phyloP scores from a whole-genome alignment of 176 grass and related monocot genomes.

The Lolium rigidum region DNA sequence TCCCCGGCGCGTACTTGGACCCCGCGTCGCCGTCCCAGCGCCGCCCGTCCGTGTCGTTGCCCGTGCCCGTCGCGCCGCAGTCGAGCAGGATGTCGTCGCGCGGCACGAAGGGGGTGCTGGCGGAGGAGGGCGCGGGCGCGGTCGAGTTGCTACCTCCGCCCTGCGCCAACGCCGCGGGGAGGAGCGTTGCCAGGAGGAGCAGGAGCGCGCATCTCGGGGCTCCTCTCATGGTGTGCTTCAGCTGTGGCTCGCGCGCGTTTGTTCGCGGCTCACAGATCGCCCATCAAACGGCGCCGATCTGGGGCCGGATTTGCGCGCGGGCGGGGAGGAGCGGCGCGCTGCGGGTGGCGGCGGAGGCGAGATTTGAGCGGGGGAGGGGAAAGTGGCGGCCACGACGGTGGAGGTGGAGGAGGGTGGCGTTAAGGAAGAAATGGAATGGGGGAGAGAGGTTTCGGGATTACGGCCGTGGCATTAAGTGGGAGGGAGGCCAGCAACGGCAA shows the following conservation, averaged over 20 bases:
- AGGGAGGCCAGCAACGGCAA: conserved; percentile 43
- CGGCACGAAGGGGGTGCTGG: conserved; percentile 45
- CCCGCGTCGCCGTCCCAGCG: conserved; percentile 58
- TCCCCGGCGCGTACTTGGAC: conserved; percentile 67
- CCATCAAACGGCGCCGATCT: conserved; percentile 53
- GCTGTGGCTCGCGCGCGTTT: not conserved
- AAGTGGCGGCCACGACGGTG: conserved; percentile 30
- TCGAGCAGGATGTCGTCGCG: conserved; percentile 80
- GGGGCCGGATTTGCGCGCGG: conserved; percentile 14
- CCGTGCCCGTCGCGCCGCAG: conserved; percentile 66
- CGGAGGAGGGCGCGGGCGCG: conserved; percentile 9
- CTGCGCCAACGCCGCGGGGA: conserved; percentile 32
- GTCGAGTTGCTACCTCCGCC: conserved; percentile 23
- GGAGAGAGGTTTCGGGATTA: conserved; percentile 31
- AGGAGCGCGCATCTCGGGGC: conserved; percentile 4
- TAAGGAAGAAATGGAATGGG: conserved; percentile 1
- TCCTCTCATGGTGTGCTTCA: conserved; percentile 19
- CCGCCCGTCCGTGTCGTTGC: conserved; percentile 60
- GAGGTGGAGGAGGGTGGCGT: conserved; percentile 36
- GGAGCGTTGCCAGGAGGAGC: conserved; percentile 35
- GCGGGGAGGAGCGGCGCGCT: too few species aligned
- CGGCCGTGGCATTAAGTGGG: conserved; percentile 43
- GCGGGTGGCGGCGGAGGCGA: conserved; percentile 11
- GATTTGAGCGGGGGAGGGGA: conserved; percentile 35
- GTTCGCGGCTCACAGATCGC: conserved; percentile 52